Evolutionary conservation across 768 basidiomycete species (phyloP).

Genomic region (Russula griseocarnosa): DNA sequence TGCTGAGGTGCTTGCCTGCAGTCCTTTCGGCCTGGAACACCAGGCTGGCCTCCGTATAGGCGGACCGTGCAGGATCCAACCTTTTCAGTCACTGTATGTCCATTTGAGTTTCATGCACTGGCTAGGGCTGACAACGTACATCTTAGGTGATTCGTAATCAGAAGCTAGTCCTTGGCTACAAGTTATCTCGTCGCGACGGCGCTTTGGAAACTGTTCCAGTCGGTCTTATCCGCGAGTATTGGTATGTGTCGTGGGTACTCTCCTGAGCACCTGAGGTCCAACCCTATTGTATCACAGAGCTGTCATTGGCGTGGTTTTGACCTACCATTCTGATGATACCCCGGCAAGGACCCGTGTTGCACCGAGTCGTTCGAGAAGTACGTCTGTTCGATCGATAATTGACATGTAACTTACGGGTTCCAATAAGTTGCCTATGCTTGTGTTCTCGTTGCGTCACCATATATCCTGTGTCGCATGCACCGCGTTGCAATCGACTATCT

Average conservation of each 20-base stretch:
- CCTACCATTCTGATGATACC: slow-evolving; percentile 7
- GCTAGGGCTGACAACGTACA: background rate
- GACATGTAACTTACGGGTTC: background rate
- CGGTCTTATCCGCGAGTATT: slow-evolving; percentile 13
- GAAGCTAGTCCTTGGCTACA: slow-evolving; percentile 9
- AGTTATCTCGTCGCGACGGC: slow-evolving; percentile 6
- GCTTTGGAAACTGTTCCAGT: background rate
- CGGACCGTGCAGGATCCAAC: background rate
- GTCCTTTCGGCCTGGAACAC: slow-evolving; percentile 22
- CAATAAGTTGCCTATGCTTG: background rate
- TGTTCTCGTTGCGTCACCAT: background rate
- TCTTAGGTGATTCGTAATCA: background rate
- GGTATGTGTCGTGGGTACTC: slow-evolving; percentile 1
- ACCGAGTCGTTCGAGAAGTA: background rate
- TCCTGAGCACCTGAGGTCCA: background rate
- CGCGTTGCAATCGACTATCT: background rate
- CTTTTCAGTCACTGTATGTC: slow-evolving; percentile 2
- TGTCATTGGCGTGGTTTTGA: slow-evolving; percentile 9
- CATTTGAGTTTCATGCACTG: background rate
- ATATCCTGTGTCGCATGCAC: background rate
- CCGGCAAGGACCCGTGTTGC: slow-evolving; percentile 1
- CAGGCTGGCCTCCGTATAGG: slow-evolving; percentile 3
- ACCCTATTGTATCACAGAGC: slow-evolving; percentile 2
- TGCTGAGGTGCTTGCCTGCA: background rate
- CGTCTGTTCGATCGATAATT: background rate